Evolutionary conservation across 371 early-diverging fungal genomes (phyloP).

Genomic region (Gilbertella persicaria): DNA sequence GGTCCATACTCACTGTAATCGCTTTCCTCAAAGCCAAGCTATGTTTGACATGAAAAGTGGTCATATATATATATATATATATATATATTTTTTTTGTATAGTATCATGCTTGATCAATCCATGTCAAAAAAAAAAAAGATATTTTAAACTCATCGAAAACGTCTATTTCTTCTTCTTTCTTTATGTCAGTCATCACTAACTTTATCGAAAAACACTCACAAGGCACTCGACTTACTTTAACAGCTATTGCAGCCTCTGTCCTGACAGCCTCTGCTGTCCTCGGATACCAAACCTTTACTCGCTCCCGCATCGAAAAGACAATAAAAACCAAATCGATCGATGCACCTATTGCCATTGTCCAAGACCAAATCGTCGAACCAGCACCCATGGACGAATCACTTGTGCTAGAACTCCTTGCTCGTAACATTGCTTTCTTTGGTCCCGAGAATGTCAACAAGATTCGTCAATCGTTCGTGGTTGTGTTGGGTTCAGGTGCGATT

Average conservation of each 20-base stretch:
- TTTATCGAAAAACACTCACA: conserved; percentile 26
- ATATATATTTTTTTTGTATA: no score
- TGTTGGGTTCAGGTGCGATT: conserved; percentile 96
- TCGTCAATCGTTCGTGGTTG: conserved; percentile 76
- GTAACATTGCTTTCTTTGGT: conserved; percentile 91
- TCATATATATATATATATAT: no score
- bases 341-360: background rate
- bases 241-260: conserved; percentile 61
- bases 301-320: conserved; percentile 41
- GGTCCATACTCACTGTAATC: no score
- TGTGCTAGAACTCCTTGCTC: conserved; percentile 82
- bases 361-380: no score
- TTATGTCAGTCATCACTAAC: no score
- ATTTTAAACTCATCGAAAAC: no score
- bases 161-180: no score
- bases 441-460: conserved; percentile 72
- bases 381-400: conserved; percentile 61
- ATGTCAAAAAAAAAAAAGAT: no score
- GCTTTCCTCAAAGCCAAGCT: no score
- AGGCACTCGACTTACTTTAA: conserved; percentile 30
- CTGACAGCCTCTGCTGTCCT: conserved; percentile 58
- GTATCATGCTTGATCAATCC: no score
- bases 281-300: conserved; percentile 44
- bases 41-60: no score
- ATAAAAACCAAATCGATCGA: background rate